These are phyloP conservation scores for Suillus paluster DNA, from an alignment of 768 basidiomycete species.

Conservation along the genomic window DNA sequence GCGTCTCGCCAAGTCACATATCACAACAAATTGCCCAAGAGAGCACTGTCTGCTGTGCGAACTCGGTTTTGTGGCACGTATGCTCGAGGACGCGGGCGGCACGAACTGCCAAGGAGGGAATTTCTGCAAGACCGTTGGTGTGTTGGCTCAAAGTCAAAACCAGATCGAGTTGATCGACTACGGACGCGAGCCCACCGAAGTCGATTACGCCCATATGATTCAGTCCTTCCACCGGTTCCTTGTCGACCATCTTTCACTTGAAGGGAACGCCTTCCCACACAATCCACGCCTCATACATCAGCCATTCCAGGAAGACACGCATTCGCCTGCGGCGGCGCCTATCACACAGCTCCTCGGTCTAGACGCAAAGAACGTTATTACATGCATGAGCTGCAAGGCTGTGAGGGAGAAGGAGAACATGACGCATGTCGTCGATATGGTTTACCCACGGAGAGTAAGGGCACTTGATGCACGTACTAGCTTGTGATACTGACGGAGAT, in stretches of 20 bases:
- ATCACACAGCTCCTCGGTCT: constrained; percentile 88
- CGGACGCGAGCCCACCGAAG: constrained; percentile 71
- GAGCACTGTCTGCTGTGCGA: constrained; percentile 97
- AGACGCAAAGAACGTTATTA: constrained; percentile 73
- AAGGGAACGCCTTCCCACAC: constrained; percentile 66
- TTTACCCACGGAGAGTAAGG: constrained; percentile 83
- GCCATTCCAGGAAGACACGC: constrained; percentile 25
- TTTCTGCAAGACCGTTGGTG: constrained; percentile 92
- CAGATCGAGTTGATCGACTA: constrained; percentile 91
- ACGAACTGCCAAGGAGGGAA: constrained; percentile 97
- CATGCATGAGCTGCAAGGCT: constrained; percentile 76
- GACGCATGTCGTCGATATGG: constrained; percentile 83
- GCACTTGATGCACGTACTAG: constrained; percentile 3
- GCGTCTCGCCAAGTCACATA: constrained; percentile 86
- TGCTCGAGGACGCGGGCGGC: constrained; percentile 94
- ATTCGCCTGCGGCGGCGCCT: constrained; percentile 60
- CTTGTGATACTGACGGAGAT: constrained; percentile 6
- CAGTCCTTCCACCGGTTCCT: constrained; percentile 96
- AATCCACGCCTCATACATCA: constrained; percentile 57
- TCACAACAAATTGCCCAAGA: constrained; percentile 81
- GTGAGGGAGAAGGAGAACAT: constrained; percentile 75
- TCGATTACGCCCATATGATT: constrained; percentile 87
- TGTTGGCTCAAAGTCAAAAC: constrained; percentile 86
- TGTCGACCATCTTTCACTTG: constrained; percentile 79
- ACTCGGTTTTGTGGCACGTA: constrained; percentile 89